These are phyloP conservation scores for Zizania palustris DNA, from an alignment of 202 grass and related monocot species.

Conservation along the genomic window DNA sequence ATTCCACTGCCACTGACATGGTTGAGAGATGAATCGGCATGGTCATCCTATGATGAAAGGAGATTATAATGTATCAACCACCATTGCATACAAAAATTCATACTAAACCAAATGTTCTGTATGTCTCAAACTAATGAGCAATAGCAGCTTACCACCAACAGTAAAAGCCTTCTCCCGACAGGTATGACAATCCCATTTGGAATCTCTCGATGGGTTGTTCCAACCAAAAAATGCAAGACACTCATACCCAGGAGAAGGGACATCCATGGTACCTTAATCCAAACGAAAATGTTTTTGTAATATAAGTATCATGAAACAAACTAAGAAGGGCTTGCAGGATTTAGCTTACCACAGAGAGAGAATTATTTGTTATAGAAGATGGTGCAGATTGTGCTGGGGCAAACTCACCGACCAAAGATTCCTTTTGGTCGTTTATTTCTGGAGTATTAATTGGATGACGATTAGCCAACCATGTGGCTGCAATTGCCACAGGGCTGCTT, in stretches of 20 bases:
- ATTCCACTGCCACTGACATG: conserved; percentile 58
- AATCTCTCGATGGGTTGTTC: conserved; percentile 41
- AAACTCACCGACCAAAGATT: conserved; percentile 43
- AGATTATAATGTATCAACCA: conserved; percentile 36
- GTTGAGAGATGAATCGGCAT: conserved; percentile 39
- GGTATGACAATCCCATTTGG: conserved; percentile 63
- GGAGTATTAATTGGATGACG: conserved; percentile 41
- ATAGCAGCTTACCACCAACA: conserved; percentile 54
- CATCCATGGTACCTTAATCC: conserved; percentile 73
- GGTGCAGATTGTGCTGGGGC: conserved; percentile 55
- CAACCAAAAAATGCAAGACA: conserved; percentile 56
- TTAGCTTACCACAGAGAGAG: conserved; percentile 71
- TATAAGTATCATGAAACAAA: conserved; percentile 32
- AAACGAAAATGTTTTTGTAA: conserved; percentile 5
- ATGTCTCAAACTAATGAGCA: conserved; percentile 26
- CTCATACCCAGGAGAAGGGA: conserved; percentile 52
- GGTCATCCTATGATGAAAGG: conserved; percentile 34
- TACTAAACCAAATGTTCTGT: conserved; percentile 10
- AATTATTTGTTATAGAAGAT: conserved; percentile 57
- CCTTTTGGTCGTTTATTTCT: conserved; percentile 40
- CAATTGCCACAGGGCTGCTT: conserved; percentile 67
- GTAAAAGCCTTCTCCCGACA: conserved; percentile 70
- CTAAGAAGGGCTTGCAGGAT: conserved; percentile 2
- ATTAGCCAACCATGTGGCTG: conserved; percentile 57
- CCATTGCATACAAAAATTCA: background rate